Evolutionary conservation across 495 filamentous ascomycete species (phyloP), one percentile per base, ranked within the genome.

Genomic region (Ramalina intermedia): DNA sequence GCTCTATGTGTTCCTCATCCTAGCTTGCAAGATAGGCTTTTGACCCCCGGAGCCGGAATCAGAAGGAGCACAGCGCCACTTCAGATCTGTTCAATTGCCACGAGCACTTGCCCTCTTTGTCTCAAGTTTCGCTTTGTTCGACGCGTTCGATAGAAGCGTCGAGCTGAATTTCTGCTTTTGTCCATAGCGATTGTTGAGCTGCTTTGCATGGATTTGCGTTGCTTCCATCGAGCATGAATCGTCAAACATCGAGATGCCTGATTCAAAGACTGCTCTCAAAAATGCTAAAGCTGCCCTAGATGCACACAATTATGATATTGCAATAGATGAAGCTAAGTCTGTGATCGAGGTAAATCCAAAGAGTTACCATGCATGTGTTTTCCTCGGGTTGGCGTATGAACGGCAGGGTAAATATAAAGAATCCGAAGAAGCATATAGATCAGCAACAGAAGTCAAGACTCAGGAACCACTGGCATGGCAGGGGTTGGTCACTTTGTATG

Each of bases 401-500:
- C 86, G 85, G 59, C 76, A 82, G 54, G 75, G 77, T 49, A 74
- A 78, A 48, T 65, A 68, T 29, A 75, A 82, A 1, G 80, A 85
- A 27, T 78, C 88, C 2, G 88, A 88, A 53, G 69, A 67, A 29
- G 76, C 79, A 1, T 96, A 96, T 60, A 64, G 74, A n/a, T 64
- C 77, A 23, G 90, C 91, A 4, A 78, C 84, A n/a, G 65, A 64
- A 16, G 66, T 76, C 33, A 84, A 82, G 48, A 60, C 66, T 11
- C 65, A 69, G 16, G 82, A 85, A 38, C 66, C 72, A 37, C 76
- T 86, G 48, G 83, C 84, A 53, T 96, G 87, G 89, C 83, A 91
- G 65, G 91, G 91, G 6, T 67, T 96, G n/a, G 74, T 91, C 58
- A 82, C 76, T 53, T 58, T 96, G 11, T 95, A 90, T 58, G 85